Conservation (phyloP, 2,329 filamentous ascomycete genomes). For the Talaromyces piceae region DNA sequence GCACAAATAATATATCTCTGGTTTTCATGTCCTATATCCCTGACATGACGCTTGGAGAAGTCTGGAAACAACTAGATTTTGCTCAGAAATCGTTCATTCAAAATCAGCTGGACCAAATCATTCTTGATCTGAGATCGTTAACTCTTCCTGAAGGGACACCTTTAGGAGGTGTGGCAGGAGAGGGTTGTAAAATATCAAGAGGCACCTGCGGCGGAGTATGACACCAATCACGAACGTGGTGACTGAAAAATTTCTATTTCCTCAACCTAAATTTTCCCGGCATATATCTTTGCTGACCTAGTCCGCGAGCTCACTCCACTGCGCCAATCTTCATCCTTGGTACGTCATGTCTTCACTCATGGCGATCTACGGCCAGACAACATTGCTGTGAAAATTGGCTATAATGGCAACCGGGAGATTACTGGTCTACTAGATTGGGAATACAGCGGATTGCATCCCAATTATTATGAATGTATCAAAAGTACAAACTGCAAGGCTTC, state of each 20-base stretch:
- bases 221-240: neutral
- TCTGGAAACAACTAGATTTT: slow-evolving; percentile 11
- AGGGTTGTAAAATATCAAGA: neutral
- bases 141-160: neutral
- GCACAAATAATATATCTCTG: slow-evolving; percentile 13
- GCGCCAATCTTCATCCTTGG: neutral
- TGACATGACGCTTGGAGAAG: slow-evolving; percentile 11
- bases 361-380: neutral
- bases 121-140: neutral
- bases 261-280: neutral
- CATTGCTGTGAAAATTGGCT: neutral
- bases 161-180: neutral
- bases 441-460: neutral
- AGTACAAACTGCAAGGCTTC: neutral
- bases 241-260: neutral
- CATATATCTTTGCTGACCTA: neutral
- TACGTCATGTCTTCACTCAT: neutral
- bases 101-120: neutral
- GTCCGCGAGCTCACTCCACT: neutral
- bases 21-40: slow-evolving; percentile 17
- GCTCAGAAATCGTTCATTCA: neutral
- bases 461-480: neutral
- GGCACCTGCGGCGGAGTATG: neutral
- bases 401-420: neutral
- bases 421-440: neutral